phyloP scores from a whole-genome alignment of 2,329 filamentous ascomycete species.

The Sclerotinia sclerotiorum region DNA sequence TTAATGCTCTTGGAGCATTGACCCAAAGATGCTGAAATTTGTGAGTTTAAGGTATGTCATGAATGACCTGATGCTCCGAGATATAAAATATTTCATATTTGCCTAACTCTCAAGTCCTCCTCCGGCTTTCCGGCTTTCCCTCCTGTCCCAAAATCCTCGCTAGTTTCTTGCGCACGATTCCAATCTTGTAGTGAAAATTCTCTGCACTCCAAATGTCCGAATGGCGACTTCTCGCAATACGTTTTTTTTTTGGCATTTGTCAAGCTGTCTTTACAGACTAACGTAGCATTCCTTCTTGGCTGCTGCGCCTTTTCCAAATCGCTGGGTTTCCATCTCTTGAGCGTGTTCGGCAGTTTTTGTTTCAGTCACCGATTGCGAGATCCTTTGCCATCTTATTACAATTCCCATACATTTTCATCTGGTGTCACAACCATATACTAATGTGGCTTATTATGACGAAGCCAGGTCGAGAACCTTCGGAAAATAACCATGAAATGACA shows the following conservation, averaged over 20 bases:
- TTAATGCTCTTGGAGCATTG: not conserved
- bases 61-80: not conserved
- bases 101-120: too few relatives aligned
- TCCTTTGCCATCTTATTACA: constrained; percentile 1
- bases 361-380: not conserved
- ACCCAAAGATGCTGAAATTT: not conserved
- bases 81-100: not conserved
- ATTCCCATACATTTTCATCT: not conserved
- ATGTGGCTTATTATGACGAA: not conserved
- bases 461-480: not conserved
- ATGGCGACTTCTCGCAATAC: not conserved
- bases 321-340: not conserved
- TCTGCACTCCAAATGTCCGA: not conserved
- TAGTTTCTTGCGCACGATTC: not conserved
- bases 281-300: not conserved
- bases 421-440: not conserved
- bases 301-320: constrained; percentile 3
- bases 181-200: not conserved
- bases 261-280: not conserved
- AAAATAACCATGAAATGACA: not conserved
- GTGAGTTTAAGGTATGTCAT: not conserved
- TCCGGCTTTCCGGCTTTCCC: not conserved
- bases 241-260: not conserved
- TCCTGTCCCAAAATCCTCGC: not conserved
- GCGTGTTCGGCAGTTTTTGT: not conserved